Evolutionary conservation across 1,284 basidiomycete genomes (phyloP).

Genomic region (Vanrija sp.): DNA sequence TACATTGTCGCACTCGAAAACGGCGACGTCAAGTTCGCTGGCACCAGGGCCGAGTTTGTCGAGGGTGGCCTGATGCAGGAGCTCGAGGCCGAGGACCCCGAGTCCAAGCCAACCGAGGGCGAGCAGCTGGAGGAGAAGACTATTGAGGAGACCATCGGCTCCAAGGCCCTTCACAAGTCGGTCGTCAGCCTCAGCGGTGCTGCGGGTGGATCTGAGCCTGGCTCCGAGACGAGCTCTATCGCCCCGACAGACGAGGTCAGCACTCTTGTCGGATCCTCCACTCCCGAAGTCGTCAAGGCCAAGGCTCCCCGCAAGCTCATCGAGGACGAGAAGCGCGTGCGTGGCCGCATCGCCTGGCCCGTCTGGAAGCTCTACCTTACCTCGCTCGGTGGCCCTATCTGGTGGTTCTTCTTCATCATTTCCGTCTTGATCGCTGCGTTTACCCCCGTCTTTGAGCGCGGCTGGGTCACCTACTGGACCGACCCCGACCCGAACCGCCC

Average conservation of each 20-base stretch:
- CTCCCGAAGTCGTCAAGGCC: constrained; percentile 34
- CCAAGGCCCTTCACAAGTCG: constrained; percentile 39
- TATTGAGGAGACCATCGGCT: constrained; percentile 29
- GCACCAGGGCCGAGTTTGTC: constrained; percentile 64
- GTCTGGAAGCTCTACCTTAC: constrained; percentile 78
- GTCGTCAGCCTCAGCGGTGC: constrained; percentile 29
- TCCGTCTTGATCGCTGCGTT: constrained; percentile 63
- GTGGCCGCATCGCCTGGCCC: constrained; percentile 68
- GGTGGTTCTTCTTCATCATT: constrained; percentile 65
- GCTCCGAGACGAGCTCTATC: constrained; percentile 43
- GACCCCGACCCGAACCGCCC: constrained; percentile 20
- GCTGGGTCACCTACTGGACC: constrained; percentile 63
- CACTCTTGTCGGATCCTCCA: constrained; percentile 24
- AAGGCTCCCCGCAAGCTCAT: constrained; percentile 77
- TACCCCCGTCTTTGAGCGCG: constrained; percentile 73
- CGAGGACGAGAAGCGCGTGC: constrained; percentile 83
- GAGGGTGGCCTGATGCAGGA: constrained; percentile 61
- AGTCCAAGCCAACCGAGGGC: constrained; percentile 48
- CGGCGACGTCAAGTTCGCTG: constrained; percentile 69
- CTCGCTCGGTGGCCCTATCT: constrained; percentile 36
- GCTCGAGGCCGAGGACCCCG: constrained; percentile 60
- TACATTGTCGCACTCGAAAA: constrained; percentile 71
- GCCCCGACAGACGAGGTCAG: constrained; percentile 32
- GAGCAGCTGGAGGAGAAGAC: constrained; percentile 50
- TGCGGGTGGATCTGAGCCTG: constrained; percentile 22